Conservation (phyloP, 305 asterid genomes). For the Fraxinus sp. region DNA sequence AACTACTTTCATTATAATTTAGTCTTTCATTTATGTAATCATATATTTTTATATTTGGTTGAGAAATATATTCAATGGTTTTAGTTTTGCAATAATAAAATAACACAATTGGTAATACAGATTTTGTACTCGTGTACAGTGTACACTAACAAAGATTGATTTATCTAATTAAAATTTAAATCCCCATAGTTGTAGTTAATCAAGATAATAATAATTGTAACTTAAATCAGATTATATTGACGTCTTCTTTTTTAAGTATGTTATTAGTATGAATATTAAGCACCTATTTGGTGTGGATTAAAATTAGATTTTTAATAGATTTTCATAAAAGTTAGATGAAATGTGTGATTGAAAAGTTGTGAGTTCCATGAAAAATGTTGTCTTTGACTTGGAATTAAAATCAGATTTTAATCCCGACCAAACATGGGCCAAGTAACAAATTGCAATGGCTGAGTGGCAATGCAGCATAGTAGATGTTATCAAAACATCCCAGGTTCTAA, state of each 20-base stretch:
- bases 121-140: not conserved
- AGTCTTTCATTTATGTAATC: not conserved
- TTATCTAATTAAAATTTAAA: not conserved
- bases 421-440: not conserved
- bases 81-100: not conserved
- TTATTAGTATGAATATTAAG: not conserved
- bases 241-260: not conserved
- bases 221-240: not conserved
- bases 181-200: not conserved
- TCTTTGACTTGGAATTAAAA: not conserved
- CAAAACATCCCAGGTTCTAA: conserved; percentile 4
- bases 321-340: not conserved
- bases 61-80: not conserved
- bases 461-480: not conserved
- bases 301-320: not conserved
- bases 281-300: not conserved
- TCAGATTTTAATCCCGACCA: not conserved
- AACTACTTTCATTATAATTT: not conserved
- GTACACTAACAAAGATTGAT: not conserved
- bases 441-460: not conserved
- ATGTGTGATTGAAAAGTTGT: not conserved
- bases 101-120: not conserved
- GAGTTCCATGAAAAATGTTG: not conserved
- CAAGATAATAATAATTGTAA: not conserved
- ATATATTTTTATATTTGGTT: not conserved